phyloP scores from a whole-genome alignment of 495 filamentous ascomycete genomes.

The Ascodesmis nigricans region DNA sequence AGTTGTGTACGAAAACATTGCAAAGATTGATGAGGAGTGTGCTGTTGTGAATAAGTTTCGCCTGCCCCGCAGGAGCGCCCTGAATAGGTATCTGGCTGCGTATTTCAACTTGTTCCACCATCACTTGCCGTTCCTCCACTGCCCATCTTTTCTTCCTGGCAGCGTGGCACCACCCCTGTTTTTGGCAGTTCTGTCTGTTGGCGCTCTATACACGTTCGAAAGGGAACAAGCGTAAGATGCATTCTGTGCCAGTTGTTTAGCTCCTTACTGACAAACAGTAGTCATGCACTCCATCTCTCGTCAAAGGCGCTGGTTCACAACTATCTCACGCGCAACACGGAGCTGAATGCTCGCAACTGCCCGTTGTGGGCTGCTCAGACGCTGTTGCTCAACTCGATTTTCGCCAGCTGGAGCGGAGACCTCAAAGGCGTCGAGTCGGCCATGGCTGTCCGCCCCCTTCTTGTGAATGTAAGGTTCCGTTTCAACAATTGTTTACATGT shows the following conservation, averaged over 20 bases:
- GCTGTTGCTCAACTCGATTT: slow-evolving; percentile 91
- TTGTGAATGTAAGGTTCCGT: slow-evolving; percentile 45
- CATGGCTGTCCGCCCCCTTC: slow-evolving; percentile 89
- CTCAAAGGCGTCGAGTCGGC: slow-evolving; percentile 96
- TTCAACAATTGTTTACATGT: not conserved
- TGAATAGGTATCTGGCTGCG: slow-evolving; percentile 80
- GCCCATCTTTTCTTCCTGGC: slow-evolving; percentile 68
- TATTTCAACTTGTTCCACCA: slow-evolving; percentile 97
- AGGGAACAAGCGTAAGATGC: slow-evolving; percentile 54
- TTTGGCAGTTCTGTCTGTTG: slow-evolving; percentile 82
- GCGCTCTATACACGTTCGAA: slow-evolving; percentile 89
- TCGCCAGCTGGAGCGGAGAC: slow-evolving; percentile 98
- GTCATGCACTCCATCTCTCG: slow-evolving; percentile 83
- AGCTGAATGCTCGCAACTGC: slow-evolving; percentile 96
- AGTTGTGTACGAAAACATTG: slow-evolving; percentile 67
- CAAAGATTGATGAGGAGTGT: slow-evolving; percentile 50
- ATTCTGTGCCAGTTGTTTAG: not conserved
- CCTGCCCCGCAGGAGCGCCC: slow-evolving; percentile 46
- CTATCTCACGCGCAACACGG: slow-evolving; percentile 92
- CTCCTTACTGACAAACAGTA: slow-evolving; percentile 9
- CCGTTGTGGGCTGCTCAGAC: slow-evolving; percentile 96
- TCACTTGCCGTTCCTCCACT: slow-evolving; percentile 88
- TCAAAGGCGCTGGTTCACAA: slow-evolving; percentile 93
- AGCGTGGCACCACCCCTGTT: slow-evolving; percentile 58
- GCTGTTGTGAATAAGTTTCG: slow-evolving; percentile 78